Evolutionary conservation across 129 eudicot genomes (phyloP).

Genomic region (Artemisia tridentata): DNA sequence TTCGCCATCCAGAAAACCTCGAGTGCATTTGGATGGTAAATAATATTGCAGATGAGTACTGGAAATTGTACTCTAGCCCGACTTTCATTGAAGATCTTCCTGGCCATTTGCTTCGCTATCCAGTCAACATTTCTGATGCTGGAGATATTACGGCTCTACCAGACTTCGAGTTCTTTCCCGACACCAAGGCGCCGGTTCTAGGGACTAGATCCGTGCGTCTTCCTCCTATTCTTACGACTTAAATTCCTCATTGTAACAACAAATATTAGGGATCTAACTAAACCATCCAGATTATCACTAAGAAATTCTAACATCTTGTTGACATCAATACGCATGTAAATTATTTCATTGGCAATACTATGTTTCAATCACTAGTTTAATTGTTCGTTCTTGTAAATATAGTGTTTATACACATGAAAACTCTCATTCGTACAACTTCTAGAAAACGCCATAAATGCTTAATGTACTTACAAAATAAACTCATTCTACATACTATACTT

Average conservation of each 20-base stretch:
- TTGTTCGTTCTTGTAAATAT: no score
- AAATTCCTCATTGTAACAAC: slow-evolving; percentile 13
- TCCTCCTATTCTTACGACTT: slow-evolving; percentile 82
- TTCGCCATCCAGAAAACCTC: slow-evolving; percentile 49
- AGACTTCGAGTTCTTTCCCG: slow-evolving; percentile 71
- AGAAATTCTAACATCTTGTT: neutral
- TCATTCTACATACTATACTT: no score
- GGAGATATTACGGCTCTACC: slow-evolving; percentile 53
- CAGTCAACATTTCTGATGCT: slow-evolving; percentile 36
- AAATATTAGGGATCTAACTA: neutral
- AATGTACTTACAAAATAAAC: no score
- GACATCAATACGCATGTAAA: neutral
- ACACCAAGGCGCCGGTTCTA: slow-evolving; percentile 76
- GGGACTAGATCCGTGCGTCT: slow-evolving; percentile 52
- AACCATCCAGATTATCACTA: neutral
- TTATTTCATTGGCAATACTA: neutral
- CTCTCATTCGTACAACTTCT: no score
- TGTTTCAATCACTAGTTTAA: no score
- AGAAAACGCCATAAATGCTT: no score
- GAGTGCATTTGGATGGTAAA: slow-evolving; percentile 58
- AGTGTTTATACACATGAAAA: no score
- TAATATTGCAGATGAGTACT: slow-evolving; percentile 48
- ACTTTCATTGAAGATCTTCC: slow-evolving; percentile 49
- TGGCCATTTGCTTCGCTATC: slow-evolving; percentile 80
- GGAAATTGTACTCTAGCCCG: slow-evolving; percentile 55